Evolutionary conservation across 768 basidiomycete genomes (phyloP), one percentile per base, ranked within the genome.

Genomic region (Scleroderma citrinum): DNA sequence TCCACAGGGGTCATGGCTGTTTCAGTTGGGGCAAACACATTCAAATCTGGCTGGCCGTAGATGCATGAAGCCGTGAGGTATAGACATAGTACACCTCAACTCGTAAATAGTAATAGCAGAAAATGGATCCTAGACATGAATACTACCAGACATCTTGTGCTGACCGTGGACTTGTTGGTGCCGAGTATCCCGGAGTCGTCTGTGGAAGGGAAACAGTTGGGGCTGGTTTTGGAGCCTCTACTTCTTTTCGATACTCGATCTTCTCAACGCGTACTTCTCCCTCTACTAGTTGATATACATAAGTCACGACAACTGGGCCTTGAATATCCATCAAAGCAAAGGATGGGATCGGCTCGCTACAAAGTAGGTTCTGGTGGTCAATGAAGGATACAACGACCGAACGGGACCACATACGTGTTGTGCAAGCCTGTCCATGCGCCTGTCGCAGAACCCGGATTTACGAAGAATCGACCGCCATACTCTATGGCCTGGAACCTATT

Each of bases 251-350:
- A 72, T 83, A 90, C 64, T 90, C 87, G 48, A 92, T 85, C 73
- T 92, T 92, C 72, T 92, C 89, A 5, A 92, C 89, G n/a, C 88
- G 77, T 2, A 94, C 92, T 66, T 94, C 92, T 36, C 91, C 89
- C 37, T 94, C 92, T 39, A 95, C 86, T 26, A 95, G 80, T 61
- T 94, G 92, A 66, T 95, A 97, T 3, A 98, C 93, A 60, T 96
- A 98, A 2, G 95, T 98, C 23, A 96, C 93, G 30, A 99, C 89
- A 8, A 95, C 92, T 2, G 91, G 82, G 5, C 96, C 96, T 69
- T 99, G 96, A 31, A 99, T 85, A 64, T 98, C 96, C 87, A 99
- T 92, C 39, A 98, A 71, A 1, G 96, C 96, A 61, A 99, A 99
- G 2, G 92, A 93, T 0, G 96, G 95, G 2, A 80, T 92, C 2